Evolutionary conservation across 371 early-diverging fungal genomes (phyloP), one percentile per base, ranked within the genome.

Genomic region (Haplosporangium sp.): DNA sequence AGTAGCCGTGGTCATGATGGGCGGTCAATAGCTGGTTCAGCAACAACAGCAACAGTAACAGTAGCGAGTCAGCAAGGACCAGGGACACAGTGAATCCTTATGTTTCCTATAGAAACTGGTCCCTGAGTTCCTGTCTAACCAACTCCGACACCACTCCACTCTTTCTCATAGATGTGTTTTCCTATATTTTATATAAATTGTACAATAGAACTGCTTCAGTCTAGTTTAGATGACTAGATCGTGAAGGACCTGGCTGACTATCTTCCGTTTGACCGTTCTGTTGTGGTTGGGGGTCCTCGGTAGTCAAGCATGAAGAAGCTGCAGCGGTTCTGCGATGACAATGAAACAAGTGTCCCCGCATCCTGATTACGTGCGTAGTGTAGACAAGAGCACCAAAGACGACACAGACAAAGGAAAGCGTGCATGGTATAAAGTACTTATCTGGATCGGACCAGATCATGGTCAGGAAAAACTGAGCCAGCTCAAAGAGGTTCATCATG

Each of bases 401-500:
- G 13, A 86, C 84, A 18, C 80, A 81, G 14, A 45, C 67, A 47
- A 74, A 67, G 0, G 85, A 82, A 0, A 86, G 46, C 12, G 67
- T 69, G 37, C 82, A 83, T 5, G 86, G 84, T 51, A 86, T 83
- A 50, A 63, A 80, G 55, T 85, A 86, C 1, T 21, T 14, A 13
- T 64, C 55, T 9, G 86, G 85, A 18, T 66, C 55, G 29, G 59
- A 62, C 84, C 83, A 86, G 20, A 85, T 59, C 81, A 82, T 80
- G 54, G 76, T 81, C 37, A 72, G 38, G 21, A 75, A 29, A 56
- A 69, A 74, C 41, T 63, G 68, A 8, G 46, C 65, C 6, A 85
- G 80, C 47, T 87, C 86, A 62, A 86, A 86, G 1, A 82, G 10
- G 69, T 84, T 88, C 66, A 85, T 85, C 56, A 86, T 61, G 2